These are phyloP conservation scores for Acanthamoeba royreba DNA, from an alignment of 208 protist species.

Conservation along the genomic window DNA sequence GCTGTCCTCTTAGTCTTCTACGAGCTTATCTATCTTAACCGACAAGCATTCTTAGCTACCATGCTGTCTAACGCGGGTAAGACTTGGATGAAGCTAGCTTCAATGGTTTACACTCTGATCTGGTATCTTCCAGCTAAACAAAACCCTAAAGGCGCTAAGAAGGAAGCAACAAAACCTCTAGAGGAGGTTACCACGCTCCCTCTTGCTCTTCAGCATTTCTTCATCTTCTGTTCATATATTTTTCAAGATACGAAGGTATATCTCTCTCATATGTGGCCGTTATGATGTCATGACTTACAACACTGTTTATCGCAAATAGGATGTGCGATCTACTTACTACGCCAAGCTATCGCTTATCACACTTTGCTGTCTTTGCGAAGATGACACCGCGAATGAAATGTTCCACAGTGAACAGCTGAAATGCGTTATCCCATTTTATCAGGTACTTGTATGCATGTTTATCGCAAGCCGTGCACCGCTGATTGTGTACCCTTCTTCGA, in stretches of 20 bases:
- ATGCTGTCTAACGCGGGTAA: neutral
- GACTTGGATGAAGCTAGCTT: neutral
- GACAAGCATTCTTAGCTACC: neutral
- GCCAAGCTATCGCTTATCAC: conserved; percentile 12
- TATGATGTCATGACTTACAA: neutral
- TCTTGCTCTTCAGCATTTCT: neutral
- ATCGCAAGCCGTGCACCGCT: no score
- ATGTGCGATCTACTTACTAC: neutral
- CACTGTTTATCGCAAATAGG: neutral
- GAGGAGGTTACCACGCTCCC: neutral
- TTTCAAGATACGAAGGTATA: neutral
- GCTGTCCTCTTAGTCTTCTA: conserved; percentile 28
- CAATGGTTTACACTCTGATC: neutral
- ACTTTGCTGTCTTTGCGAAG: neutral
- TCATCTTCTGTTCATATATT: conserved; percentile 35
- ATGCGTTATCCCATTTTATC: neutral
- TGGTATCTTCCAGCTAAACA: neutral
- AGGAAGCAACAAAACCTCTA: neutral
- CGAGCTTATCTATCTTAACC: conserved; percentile 26
- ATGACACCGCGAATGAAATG: conserved; percentile 16
- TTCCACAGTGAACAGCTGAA: neutral
- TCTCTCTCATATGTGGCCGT: neutral
- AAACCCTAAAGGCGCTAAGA: neutral
- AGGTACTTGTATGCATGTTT: neutral
- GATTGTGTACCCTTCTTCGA: neutral